phyloP scores from a whole-genome alignment of 495 filamentous ascomycete species.

The Aspergillus avenaceus region DNA sequence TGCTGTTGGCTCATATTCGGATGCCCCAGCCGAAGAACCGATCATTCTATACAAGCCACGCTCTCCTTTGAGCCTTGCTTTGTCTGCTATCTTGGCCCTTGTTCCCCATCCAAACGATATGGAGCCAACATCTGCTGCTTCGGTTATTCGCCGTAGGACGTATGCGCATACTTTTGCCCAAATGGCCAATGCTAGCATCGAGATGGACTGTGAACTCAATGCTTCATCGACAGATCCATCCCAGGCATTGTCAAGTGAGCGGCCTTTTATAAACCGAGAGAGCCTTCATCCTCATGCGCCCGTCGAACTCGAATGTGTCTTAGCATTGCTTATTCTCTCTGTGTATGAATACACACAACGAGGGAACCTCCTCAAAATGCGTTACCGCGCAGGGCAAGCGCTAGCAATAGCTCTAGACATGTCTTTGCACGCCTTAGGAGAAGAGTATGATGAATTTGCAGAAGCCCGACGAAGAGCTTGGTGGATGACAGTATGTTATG shows the following conservation, averaged over 20 bases:
- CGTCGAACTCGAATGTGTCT: constrained; percentile 49
- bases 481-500: constrained; percentile 55
- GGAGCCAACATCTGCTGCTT: constrained; percentile 39
- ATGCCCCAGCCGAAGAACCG: constrained; percentile 39
- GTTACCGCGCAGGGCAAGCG: constrained; percentile 53
- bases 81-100: constrained; percentile 52
- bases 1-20: constrained; percentile 35
- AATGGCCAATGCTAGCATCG: constrained; percentile 48
- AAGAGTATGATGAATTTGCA: constrained; percentile 44
- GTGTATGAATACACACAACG: constrained; percentile 59
- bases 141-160: constrained; percentile 44
- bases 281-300: constrained; percentile 49
- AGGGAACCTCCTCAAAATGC: constrained; percentile 60
- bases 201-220: constrained; percentile 53
- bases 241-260: constrained; percentile 45
- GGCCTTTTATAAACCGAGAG: constrained; percentile 38
- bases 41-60: constrained; percentile 40
- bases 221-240: constrained; percentile 50
- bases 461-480: constrained; percentile 55
- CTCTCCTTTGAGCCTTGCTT: constrained; percentile 51
- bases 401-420: constrained; percentile 51
- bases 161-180: constrained; percentile 55
- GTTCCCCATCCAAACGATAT: constrained; percentile 51
- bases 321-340: constrained; percentile 53
- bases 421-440: constrained; percentile 42